These are phyloP conservation scores for Podaxis sp. DNA, from an alignment of 768 basidiomycete species.

Conservation along the genomic window DNA sequence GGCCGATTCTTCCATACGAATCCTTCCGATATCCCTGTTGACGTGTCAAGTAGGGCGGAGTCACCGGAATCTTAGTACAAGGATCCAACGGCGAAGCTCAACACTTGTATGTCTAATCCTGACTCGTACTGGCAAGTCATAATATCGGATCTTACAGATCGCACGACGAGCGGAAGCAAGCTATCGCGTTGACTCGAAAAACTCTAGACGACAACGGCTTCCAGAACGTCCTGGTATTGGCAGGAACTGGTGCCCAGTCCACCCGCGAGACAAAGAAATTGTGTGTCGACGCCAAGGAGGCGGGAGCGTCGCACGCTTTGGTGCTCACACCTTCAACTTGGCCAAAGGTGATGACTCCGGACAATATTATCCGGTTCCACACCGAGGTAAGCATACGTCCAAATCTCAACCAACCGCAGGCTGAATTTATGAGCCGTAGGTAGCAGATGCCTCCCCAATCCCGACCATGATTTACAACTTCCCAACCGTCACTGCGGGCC, in stretches of 20 bases:
- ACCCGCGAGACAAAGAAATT: constrained; percentile 72
- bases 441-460: constrained; percentile 66
- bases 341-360: constrained; percentile 60
- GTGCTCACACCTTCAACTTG: constrained; percentile 75
- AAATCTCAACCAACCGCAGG: neutral
- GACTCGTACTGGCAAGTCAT: neutral
- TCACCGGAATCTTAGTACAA: constrained; percentile 71
- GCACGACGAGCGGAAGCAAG: constrained; percentile 63
- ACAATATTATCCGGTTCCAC: constrained; percentile 66
- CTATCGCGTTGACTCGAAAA: constrained; percentile 62
- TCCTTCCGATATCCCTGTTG: constrained; percentile 11
- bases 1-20: constrained; percentile 20
- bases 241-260: constrained; percentile 82
- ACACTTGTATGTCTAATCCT: constrained; percentile 41
- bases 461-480: constrained; percentile 86
- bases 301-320: constrained; percentile 79
- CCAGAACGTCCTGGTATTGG: constrained; percentile 65
- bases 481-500: constrained; percentile 75
- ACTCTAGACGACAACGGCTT: constrained; percentile 76
- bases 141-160: constrained; percentile 32
- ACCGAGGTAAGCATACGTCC: constrained; percentile 41
- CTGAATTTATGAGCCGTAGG: constrained; percentile 32
- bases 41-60: constrained; percentile 53
- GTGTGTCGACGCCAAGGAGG: constrained; percentile 70
- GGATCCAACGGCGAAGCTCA: constrained; percentile 78